Conservation (phyloP, 352 stramenopile genomes). For the Globisporangium splendens region DNA sequence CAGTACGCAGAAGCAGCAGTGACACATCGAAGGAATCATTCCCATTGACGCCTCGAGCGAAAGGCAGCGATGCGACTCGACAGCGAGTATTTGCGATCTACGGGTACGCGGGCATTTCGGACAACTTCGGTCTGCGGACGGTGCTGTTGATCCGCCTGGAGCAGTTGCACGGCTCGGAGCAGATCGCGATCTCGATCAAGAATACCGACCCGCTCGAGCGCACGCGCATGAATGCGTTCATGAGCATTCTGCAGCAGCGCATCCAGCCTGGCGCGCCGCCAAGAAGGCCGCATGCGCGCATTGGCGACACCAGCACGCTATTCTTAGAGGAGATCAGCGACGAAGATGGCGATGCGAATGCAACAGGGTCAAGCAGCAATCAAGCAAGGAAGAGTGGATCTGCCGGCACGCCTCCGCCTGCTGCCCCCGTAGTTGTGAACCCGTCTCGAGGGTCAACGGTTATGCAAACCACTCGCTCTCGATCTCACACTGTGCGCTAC, state of each 20-base stretch:
- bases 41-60: conserved; percentile 9
- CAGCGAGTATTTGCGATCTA: conserved; percentile 42
- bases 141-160: conserved; percentile 62
- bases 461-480: conserved; percentile 17
- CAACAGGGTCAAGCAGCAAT: conserved; percentile 14
- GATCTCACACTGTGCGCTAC: conserved; percentile 69
- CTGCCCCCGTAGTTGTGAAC: background rate
- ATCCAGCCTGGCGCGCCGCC: conserved; percentile 53
- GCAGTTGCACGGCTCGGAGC: conserved; percentile 63
- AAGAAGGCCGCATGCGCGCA: conserved; percentile 31
- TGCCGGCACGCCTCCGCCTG: conserved; percentile 3
- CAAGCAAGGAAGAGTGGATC: background rate
- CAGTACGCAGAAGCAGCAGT: background rate
- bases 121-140: conserved; percentile 39
- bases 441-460: background rate
- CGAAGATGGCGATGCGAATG: conserved; percentile 9
- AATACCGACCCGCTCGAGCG: conserved; percentile 64
- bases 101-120: conserved; percentile 47
- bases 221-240: conserved; percentile 42
- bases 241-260: conserved; percentile 53
- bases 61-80: conserved; percentile 3
- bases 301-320: conserved; percentile 39
- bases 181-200: conserved; percentile 61
- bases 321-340: conserved; percentile 50
- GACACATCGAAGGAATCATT: conserved; percentile 1